Conservation (phyloP, 2,329 filamentous ascomycete species). For the Scedosporium minutisporum region DNA sequence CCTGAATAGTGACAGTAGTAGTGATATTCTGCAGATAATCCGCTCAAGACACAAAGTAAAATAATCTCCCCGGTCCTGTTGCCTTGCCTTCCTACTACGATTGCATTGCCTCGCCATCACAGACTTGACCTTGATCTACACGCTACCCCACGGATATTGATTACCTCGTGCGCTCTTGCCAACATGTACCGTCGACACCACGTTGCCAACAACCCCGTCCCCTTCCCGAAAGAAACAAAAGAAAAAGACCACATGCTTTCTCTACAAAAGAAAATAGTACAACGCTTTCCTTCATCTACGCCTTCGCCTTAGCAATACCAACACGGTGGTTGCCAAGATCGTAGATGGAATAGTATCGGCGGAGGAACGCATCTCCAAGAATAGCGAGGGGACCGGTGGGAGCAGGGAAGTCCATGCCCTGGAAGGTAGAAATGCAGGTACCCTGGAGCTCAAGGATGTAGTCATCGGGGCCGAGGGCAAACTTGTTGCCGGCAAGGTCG, state of each 20-base stretch:
- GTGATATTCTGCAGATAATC: not conserved
- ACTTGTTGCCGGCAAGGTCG: conserved; percentile 82
- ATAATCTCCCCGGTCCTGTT: not conserved
- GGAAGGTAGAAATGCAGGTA: conserved; percentile 94
- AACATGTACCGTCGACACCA: no score
- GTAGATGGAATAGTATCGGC: conserved; percentile 92
- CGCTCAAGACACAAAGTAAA: not conserved
- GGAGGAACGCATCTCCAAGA: conserved; percentile 77
- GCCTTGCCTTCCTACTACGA: not conserved
- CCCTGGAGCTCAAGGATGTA: conserved; percentile 95
- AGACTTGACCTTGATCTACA: not conserved
- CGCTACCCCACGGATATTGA: no score
- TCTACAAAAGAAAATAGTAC: not conserved
- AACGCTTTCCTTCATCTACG: not conserved
- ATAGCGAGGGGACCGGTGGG: conserved; percentile 89
- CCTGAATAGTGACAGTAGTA: not conserved
- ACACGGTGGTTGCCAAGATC: conserved; percentile 84
- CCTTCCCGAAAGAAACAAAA: not conserved
- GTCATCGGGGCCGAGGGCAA: conserved; percentile 78
- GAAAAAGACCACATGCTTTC: not conserved
- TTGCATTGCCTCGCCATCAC: not conserved
- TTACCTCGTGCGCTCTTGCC: no score
- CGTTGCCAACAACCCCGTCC: no score
- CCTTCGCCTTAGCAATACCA: conserved; percentile 76
- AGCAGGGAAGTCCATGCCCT: conserved; percentile 88